Evolutionary conservation across 345 rosid species (phyloP).

Genomic region (Eucalyptus cladocalyx): DNA sequence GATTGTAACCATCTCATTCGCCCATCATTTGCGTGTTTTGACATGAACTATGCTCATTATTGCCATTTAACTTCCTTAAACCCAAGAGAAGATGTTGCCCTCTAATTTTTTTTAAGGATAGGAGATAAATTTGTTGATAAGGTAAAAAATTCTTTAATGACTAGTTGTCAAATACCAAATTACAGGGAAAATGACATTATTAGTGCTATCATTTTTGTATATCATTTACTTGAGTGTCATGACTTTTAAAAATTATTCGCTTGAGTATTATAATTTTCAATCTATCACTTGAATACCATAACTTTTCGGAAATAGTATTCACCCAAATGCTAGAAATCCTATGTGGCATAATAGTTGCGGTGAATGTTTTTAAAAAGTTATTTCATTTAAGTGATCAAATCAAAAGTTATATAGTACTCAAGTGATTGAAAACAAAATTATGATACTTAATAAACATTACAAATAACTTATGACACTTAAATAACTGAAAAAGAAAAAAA

Average conservation of each 20-base stretch:
- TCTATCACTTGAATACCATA: not conserved
- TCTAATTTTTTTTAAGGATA: not conserved
- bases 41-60: not conserved
- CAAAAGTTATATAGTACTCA: not conserved
- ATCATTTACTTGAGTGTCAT: too few species aligned
- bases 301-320: not conserved
- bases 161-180: not conserved
- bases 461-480: too few species aligned
- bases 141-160: not conserved
- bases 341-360: not conserved
- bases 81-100: not conserved
- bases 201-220: not conserved
- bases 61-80: not conserved
- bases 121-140: not conserved
- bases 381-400: not conserved
- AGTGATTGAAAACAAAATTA: too few species aligned
- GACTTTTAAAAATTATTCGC: too few species aligned
- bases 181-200: not conserved
- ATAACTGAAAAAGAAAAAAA: too few species aligned
- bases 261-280: not conserved
- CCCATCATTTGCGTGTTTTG: not conserved
- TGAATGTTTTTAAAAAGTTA: not conserved
- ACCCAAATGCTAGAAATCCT: not conserved
- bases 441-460: too few species aligned
- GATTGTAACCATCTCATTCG: not conserved